Base-by-base conservation (phyloP, 1,284 basidiomycete species). In the Ceratobasidium sp. region DNA sequence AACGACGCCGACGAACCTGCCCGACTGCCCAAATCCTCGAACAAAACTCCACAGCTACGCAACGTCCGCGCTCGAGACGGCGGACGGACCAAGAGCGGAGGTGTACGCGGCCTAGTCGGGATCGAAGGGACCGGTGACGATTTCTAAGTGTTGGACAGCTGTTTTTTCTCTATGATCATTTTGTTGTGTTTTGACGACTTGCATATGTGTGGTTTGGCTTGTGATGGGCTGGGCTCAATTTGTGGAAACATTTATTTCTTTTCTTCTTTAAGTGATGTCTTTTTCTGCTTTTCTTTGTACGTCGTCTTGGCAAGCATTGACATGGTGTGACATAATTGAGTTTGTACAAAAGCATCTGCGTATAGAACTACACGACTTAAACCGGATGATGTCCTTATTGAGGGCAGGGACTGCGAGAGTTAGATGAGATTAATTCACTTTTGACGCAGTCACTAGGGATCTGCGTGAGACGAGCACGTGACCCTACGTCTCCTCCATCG, bases 1-100 rank as follows among this genome's bases (percentile, higher is more conserved):
- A 48, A 67, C 20, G 71, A 48, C 17, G 76, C 73, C 20, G 70
- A 74, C 9, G 64, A 68, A 26, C 64, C 78, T 2, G 20, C 56
- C 61, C 61, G 46, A 23, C 62, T 66, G 23, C 57, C 70, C 15
- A 38, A 69, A 62, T 28, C 64, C 40, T 61, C 67, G 9, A 28
- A 57, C 52, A 56, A 65, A 66, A 12, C 79, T 12, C 65, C 74
- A 78, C 84, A 86, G 81, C 87, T 94, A 90, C 90, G 93, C 82
- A 91, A 88, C 17, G 88, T 90, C 56, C 89, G 91, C 56, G 93
- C 90, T 56, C 86, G 92, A 77, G 92, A 94, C 84, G 93, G 93
- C 4, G 93, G 93, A 54, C 86, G 93, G 81, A 94, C 93, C 79
- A 92, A 93, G 85, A 94, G 93, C 82, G 93, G 93, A 2, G 93